Percentiles rank a stretch among this genome's conserved stretches.
Evolutionary conservation across 2,329 filamentous ascomycete species (phyloP).

Genomic region (Septoria linicola): DNA sequence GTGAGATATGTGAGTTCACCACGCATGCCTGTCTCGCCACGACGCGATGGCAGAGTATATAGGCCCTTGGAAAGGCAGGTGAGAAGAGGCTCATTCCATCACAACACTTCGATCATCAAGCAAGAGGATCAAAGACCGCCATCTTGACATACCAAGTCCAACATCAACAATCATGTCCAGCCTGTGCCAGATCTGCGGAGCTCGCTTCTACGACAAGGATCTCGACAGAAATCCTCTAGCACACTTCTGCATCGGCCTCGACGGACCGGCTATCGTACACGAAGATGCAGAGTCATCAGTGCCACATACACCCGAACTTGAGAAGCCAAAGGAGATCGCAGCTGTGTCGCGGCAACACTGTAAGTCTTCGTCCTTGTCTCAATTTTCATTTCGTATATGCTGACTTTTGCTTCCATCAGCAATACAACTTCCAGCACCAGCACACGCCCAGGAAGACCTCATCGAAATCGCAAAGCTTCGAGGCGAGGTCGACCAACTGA

Average conservation of each 20-base stretch:
- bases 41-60: not conserved
- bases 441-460: constrained; percentile 8
- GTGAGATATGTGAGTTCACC: constrained; percentile 6
- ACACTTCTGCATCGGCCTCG: constrained; percentile 17
- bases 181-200: constrained; percentile 18
- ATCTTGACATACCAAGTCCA: not conserved
- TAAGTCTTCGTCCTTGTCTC: not conserved
- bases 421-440: constrained; percentile 1
- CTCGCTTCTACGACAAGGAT: constrained; percentile 13
- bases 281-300: not conserved
- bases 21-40: constrained; percentile 5
- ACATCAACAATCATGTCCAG: constrained; percentile 10
- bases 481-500: constrained; percentile 4
- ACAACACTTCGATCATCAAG: not conserved
- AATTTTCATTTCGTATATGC: not conserved
- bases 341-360: not conserved
- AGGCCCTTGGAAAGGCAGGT: not conserved
- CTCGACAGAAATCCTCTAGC: constrained; percentile 7
- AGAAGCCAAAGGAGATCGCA: constrained; percentile 2
- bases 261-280: constrained; percentile 14
- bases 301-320: constrained; percentile 15
- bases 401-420: not conserved
- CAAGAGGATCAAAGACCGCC: not conserved
- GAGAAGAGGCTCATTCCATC: not conserved
- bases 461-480: constrained; percentile 9